Base-by-base conservation (phyloP, 2,329 filamentous ascomycete species). In the Aspergillus thermomutatus region DNA sequence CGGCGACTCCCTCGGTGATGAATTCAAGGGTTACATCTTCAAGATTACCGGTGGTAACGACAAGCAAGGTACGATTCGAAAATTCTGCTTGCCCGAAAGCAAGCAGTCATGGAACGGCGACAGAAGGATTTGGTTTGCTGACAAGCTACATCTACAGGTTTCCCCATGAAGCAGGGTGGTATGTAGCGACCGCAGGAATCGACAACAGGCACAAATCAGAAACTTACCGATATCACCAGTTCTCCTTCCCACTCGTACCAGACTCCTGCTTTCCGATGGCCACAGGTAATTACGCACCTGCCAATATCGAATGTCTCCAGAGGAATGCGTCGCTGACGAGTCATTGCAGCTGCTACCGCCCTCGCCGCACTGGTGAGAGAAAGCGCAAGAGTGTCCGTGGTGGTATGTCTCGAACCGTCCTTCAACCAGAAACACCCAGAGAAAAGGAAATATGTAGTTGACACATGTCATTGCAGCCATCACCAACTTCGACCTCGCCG, bases 11-110 rank as follows among this genome's bases (percentile, higher is more conserved):
- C 86, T 99, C 75, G 94, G 94, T 76, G 92, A 97, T 78, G 94
- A 99, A 84, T 99, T 96, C 90, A 97, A 97, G 87, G 94, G 94
- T 81, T 99, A 99, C 86, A 88, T 99, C 84, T 92, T 99, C 89
- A 89, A 87, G 79, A 97, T 99, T 85, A 99, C 94, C 75, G 95
- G 94, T 77, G 94, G 95, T 79, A 99, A 99, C 90, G 94, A 99
- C 90, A 99, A 99, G 91, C 95, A 99, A 87, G 94, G 74, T 76
- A 75, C 64, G 72, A 60, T 54, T 54, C 37, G 53, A 59, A 23
- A 52, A 27, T 57, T 53, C 28, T 37, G 19, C 48, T 45, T 48
- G 47, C 40, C 27, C 1, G 34, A n/a, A 9, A n/a, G 17, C 28
- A 51, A 26, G 52, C 46, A 11, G 21, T 50, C 50, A 34, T 37